phyloP scores from a whole-genome alignment of 139 green algal genomes.

The Bryopsis sp. region DNA sequence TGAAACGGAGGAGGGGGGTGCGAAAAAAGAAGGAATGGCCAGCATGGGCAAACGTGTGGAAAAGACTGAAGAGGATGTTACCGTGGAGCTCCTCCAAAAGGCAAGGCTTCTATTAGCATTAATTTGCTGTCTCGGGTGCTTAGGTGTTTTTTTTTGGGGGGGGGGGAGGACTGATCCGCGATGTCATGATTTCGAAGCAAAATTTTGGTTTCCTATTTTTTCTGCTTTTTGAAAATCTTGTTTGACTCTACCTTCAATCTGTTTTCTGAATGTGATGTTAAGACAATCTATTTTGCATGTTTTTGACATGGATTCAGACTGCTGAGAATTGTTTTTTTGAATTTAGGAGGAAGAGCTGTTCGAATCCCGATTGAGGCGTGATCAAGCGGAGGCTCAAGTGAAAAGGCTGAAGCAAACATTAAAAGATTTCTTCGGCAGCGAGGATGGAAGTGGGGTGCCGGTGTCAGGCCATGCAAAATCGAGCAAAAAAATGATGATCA shows the following conservation, averaged over 20 bases:
- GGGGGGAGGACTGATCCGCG: too few species aligned
- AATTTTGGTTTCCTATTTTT: too few species aligned
- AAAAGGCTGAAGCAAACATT: slow-evolving; percentile 32
- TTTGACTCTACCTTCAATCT: too few species aligned
- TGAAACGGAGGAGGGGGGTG: neutral
- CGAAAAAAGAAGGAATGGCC: neutral
- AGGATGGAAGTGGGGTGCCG: neutral
- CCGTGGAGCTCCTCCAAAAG: neutral
- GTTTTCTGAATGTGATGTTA: too few species aligned
- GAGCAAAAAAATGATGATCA: slow-evolving; percentile 1
- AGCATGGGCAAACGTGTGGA: neutral
- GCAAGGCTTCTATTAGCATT: too few species aligned
- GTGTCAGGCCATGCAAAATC: neutral
- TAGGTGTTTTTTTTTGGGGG: too few species aligned
- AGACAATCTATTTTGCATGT: too few species aligned
- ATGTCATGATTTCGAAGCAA: too few species aligned
- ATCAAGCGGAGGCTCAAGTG: slow-evolving; percentile 38
- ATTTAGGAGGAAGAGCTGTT: slow-evolving; percentile 27
- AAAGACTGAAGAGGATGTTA: neutral
- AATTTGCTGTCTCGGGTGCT: too few species aligned
- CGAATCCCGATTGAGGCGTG: slow-evolving; percentile 38
- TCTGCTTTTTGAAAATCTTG: too few species aligned
- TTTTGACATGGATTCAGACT: too few species aligned
- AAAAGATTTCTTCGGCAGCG: slow-evolving; percentile 29
- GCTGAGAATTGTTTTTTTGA: too few species aligned